Evolutionary conservation across 148 eudicot species (phyloP).

Genomic region (Rhododendron simsii): DNA sequence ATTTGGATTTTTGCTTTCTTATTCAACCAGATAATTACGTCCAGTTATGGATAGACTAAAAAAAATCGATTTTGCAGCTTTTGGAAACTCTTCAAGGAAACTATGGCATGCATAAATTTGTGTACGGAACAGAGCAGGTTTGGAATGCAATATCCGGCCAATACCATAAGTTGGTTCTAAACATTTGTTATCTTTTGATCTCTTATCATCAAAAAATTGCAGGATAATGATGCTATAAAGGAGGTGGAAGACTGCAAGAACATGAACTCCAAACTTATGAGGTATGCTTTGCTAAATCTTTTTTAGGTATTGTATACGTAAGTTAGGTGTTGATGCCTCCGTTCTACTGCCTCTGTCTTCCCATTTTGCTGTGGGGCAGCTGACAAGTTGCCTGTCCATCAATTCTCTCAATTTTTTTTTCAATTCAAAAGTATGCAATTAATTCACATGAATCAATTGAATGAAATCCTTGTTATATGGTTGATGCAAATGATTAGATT

Average conservation of each 20-base stretch:
- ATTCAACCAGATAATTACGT: neutral
- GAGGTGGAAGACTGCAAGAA: slow-evolving; percentile 27
- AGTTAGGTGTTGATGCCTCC: neutral
- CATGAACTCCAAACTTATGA: slow-evolving; percentile 27
- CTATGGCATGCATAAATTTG: slow-evolving; percentile 11
- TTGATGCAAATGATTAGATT: neutral
- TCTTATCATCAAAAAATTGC: neutral
- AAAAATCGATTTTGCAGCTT: slow-evolving; percentile 12
- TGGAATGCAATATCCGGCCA: neutral
- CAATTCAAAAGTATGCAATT: neutral
- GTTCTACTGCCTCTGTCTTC: neutral
- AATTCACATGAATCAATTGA: neutral
- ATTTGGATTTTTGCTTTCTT: neutral
- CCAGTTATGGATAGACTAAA: neutral
- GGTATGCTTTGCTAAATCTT: slow-evolving; percentile 13
- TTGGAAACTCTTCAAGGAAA: slow-evolving; percentile 25
- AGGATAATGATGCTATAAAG: slow-evolving; percentile 22
- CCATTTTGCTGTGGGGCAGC: neutral
- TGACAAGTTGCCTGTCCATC: neutral
- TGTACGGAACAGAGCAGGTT: slow-evolving; percentile 16
- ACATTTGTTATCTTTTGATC: neutral
- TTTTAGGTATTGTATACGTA: neutral
- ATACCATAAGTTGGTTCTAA: neutral
- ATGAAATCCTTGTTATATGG: neutral
- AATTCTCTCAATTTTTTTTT: neutral